Evolutionary conservation across 768 basidiomycete species (phyloP), one percentile per base, ranked within the genome.

Genomic region (Pholiota microspora): DNA sequence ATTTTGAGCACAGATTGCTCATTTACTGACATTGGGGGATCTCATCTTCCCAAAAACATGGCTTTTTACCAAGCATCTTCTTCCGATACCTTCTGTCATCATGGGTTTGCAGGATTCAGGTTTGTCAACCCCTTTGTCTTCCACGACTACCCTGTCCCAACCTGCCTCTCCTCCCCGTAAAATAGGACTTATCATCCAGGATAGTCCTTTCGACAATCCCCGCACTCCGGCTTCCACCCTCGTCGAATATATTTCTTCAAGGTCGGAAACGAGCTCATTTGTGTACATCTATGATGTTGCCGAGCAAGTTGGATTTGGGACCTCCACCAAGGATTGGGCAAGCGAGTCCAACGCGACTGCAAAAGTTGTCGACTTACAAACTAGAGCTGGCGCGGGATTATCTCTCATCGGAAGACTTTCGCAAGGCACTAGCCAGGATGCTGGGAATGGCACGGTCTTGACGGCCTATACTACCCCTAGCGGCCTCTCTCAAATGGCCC

Each of bases 221-320:
- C 71, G 69, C 24, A 60, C 76, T 38, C 77, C 81, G 3, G 82
- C 88, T 15, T 89, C 86, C 15, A 78, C 79, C 18, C 64, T 85
- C 54, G 72, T 93, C 49, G 91, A 94, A 72, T 82, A 77, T 56
- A 69, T 91, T 34, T 76, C 88, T 5, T 86, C 87, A 7, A 79
- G 78, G 35, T 58, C 73, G 2, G 67, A 71, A 7, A 67, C 77
- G 24, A 88, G 80, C 68, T 89, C 88, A 16, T 72, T 81, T 15
- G 81, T 94, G 54, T 91, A 92, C 67, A 69, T 92, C 38, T 94
- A 90, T 64, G 92, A 94, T 62, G 77, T 92, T 51, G 90, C 92
- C 16, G 85, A 88, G 60, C 88, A 92, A 64, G 79, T 79, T n/a
- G 92, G 92, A 29, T 89, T 94, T 63, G 92, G 92, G 16, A 75